phyloP scores from a whole-genome alignment of 169 alveolate species.

The Pseudocohnilembus persalinus region DNA sequence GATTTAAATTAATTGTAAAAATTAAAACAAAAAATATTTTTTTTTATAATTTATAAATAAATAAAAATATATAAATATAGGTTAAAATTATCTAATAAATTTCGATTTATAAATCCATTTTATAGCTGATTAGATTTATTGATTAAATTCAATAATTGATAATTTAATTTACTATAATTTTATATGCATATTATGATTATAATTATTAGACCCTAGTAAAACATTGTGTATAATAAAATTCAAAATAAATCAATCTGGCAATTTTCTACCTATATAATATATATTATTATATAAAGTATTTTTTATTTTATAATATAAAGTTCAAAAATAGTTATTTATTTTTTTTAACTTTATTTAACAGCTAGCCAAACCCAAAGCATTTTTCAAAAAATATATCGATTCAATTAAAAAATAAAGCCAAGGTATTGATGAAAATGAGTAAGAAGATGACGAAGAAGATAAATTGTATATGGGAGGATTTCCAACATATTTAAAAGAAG shows the following conservation, averaged over 20 bases:
- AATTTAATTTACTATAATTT: no score
- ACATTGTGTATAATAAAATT: no score
- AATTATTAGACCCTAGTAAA: no score
- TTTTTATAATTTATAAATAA: no score
- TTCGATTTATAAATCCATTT: no score
- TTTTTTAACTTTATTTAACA: no score
- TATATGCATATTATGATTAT: no score
- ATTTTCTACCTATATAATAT: not conserved
- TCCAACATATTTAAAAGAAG: slow-evolving; percentile 74
- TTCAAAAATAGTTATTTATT: slow-evolving; percentile 1
- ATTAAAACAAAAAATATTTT: no score
- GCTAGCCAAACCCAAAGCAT: not conserved
- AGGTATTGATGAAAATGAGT: slow-evolving; percentile 30
- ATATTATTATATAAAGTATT: not conserved
- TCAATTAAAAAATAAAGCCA: slow-evolving; percentile 10
- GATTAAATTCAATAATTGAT: no score
- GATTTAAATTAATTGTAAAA: not conserved
- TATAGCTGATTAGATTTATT: no score
- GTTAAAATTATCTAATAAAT: no score
- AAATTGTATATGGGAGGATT: slow-evolving; percentile 82
- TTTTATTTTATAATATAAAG: not conserved
- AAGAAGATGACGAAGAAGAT: slow-evolving; percentile 57
- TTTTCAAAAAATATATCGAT: slow-evolving; percentile 1
- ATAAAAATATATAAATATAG: no score
- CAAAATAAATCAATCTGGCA: not conserved